These are phyloP conservation scores for Fusarium sterilihyphosum DNA, from an alignment of 2,329 filamentous ascomycete genomes.

Conservation along the genomic window DNA sequence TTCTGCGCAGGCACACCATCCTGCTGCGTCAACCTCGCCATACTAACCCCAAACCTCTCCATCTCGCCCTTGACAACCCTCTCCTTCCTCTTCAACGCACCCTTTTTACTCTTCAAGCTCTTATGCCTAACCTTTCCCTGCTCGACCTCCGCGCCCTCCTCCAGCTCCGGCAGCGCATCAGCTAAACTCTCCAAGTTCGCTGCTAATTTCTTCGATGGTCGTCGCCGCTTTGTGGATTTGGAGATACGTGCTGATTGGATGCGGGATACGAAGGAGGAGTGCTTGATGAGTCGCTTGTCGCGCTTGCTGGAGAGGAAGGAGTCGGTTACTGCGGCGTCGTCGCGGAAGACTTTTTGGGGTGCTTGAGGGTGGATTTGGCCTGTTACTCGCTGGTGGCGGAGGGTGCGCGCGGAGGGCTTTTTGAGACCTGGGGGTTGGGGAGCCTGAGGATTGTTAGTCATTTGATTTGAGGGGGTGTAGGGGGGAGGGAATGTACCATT, in stretches of 20 bases:
- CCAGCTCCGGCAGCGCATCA: constrained; percentile 78
- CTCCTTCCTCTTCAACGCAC: constrained; percentile 85
- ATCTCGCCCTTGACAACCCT: constrained; percentile 82
- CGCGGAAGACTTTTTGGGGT: constrained; percentile 62
- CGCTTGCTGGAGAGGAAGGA: constrained; percentile 78
- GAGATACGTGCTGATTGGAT: constrained; percentile 66
- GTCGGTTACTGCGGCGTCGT: constrained; percentile 62
- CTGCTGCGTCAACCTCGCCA: constrained; percentile 74
- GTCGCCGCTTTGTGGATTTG: constrained; percentile 54
- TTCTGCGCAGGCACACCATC: constrained; percentile 16
- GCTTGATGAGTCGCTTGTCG: constrained; percentile 85
- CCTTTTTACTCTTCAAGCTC: constrained; percentile 78
- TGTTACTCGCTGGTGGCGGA: constrained; percentile 62
- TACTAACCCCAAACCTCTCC: constrained; percentile 82
- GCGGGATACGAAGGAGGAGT: constrained; percentile 80
- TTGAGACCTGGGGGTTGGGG: constrained; percentile 53
- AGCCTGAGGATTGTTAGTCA: constrained; percentile 28
- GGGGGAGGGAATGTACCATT: constrained; percentile 15
- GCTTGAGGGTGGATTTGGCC: constrained; percentile 60
- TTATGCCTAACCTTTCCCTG: constrained; percentile 75
- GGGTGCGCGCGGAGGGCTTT: constrained; percentile 67
- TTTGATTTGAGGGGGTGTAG: fast-evolving
- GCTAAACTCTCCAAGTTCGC: constrained; percentile 79
- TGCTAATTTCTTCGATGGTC: constrained; percentile 79
- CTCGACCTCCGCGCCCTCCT: constrained; percentile 57